A percentile compares a stretch with the other conserved stretches of the same genome.
phyloP scores from a whole-genome alignment of 345 rosid species.

The Lepidium didymum region DNA sequence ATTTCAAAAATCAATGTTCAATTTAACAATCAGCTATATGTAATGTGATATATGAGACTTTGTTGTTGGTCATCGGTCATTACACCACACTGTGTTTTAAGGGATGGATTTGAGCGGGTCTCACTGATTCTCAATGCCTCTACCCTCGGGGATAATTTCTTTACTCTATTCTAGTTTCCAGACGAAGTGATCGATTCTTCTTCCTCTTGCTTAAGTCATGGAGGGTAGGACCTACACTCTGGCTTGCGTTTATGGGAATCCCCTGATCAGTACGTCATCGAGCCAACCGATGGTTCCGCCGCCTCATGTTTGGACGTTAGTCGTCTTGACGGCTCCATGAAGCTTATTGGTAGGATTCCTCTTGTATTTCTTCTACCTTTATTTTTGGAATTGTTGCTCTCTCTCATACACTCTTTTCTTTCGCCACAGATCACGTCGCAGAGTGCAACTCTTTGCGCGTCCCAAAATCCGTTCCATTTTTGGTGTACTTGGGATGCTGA shows the following conservation, averaged over 20 bases:
- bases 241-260: constrained; percentile 91
- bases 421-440: constrained; percentile 50
- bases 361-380: not conserved
- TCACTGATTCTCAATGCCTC: not conserved
- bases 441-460: constrained; percentile 69
- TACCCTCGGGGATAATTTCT: not conserved
- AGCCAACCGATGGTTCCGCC: constrained; percentile 80
- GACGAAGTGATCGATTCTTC: not conserved
- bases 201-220: constrained; percentile 49
- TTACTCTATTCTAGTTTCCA: not conserved
- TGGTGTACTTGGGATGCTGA: constrained; percentile 84
- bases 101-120: constrained; percentile 16
- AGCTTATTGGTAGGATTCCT: constrained; percentile 47
- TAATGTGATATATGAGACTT: too few relatives aligned
- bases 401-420: not conserved
- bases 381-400: not conserved
- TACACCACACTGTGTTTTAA: not conserved
- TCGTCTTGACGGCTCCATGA: constrained; percentile 71
- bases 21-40: too few relatives aligned
- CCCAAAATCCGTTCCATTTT: constrained; percentile 74
- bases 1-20: not conserved
- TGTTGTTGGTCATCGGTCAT: too few relatives aligned
- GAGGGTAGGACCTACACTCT: constrained; percentile 63
- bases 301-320: constrained; percentile 58
- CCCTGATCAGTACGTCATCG: constrained; percentile 85